Evolutionary conservation across 1,284 basidiomycete genomes (phyloP).

Genomic region (Ceratobasidium sp.): DNA sequence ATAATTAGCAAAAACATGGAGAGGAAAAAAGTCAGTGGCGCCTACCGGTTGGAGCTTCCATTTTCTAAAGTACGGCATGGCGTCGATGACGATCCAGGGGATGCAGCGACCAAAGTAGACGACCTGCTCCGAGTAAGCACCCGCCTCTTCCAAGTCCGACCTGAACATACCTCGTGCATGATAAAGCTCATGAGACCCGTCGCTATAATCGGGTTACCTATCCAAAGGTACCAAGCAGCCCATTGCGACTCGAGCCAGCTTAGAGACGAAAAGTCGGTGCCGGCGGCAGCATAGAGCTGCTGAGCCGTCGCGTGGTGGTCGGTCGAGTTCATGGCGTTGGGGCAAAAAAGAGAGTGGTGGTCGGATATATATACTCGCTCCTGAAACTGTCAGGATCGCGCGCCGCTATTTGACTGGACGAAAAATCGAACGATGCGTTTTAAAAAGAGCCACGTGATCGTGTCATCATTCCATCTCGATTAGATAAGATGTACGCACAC

Average conservation of each 20-base stretch:
- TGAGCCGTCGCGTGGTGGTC: slow-evolving; percentile 39
- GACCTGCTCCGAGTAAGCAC: slow-evolving; percentile 58
- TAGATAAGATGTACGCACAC: no score
- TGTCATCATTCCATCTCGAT: background rate
- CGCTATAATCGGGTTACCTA: slow-evolving; percentile 91
- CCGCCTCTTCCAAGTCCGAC: slow-evolving; percentile 12
- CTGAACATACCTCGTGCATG: slow-evolving; percentile 86
- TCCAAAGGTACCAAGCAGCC: slow-evolving; percentile 83
- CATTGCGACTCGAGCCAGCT: slow-evolving; percentile 80
- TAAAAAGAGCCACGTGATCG: slow-evolving; percentile 1
- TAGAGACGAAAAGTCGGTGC: slow-evolving; percentile 69
- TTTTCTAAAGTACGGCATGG: slow-evolving; percentile 89
- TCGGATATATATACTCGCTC: background rate
- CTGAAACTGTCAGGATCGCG: background rate
- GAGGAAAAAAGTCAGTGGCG: background rate
- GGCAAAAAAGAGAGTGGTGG: background rate
- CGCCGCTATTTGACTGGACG: slow-evolving; percentile 16
- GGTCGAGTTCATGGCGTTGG: slow-evolving; percentile 30
- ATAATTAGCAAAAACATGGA: slow-evolving; percentile 18
- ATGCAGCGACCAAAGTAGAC: slow-evolving; percentile 97
- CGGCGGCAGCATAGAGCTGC: slow-evolving; percentile 57
- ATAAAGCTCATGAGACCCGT: slow-evolving; percentile 95
- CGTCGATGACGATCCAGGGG: slow-evolving; percentile 96
- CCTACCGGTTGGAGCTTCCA: slow-evolving; percentile 90
- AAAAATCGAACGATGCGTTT: slow-evolving; percentile 37